phyloP scores from a whole-genome alignment of 306 rosid species.

The Astragalus glycyphyllos region DNA sequence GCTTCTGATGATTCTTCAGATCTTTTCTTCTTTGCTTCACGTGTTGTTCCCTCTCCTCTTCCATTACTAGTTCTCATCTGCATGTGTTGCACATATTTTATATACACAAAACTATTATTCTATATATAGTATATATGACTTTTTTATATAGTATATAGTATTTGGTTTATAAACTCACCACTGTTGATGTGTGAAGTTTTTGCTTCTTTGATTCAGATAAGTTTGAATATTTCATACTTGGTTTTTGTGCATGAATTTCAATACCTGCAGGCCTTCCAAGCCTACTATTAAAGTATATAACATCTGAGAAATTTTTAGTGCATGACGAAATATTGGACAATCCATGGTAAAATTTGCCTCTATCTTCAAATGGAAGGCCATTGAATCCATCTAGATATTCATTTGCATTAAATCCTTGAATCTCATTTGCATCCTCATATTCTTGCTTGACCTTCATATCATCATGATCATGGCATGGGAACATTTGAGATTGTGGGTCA shows the following conservation, averaged over 20 bases:
- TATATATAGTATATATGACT: background rate
- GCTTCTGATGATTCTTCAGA: slow-evolving; percentile 76
- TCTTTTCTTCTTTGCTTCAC: slow-evolving; percentile 84
- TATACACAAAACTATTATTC: slow-evolving; percentile 16
- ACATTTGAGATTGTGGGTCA: slow-evolving; percentile 49
- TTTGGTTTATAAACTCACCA: slow-evolving; percentile 56
- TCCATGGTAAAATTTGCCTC: slow-evolving; percentile 49
- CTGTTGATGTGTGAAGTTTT: slow-evolving; percentile 53
- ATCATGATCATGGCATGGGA: slow-evolving; percentile 39
- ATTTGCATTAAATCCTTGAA: slow-evolving; percentile 33
- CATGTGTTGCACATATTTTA: slow-evolving; percentile 14
- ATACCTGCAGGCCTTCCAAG: slow-evolving; percentile 58
- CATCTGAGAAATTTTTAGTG: slow-evolving; percentile 64
- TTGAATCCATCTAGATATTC: slow-evolving; percentile 58
- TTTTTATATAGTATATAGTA: background rate
- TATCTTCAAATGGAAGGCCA: slow-evolving; percentile 41
- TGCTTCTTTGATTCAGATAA: slow-evolving; percentile 68
- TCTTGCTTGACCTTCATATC: slow-evolving; percentile 52
- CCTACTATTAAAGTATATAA: slow-evolving; percentile 63
- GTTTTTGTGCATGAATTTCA: slow-evolving; percentile 56
- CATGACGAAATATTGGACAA: slow-evolving; percentile 55
- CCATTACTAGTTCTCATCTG: slow-evolving; percentile 63
- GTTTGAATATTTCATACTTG: slow-evolving; percentile 48
- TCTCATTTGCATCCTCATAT: slow-evolving; percentile 37
- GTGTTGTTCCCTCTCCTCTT: slow-evolving; percentile 63